A percentile compares a stretch with the other conserved stretches of the same genome.
Conservation (phyloP, 768 basidiomycete genomes). For the Russula dissimulans region DNA sequence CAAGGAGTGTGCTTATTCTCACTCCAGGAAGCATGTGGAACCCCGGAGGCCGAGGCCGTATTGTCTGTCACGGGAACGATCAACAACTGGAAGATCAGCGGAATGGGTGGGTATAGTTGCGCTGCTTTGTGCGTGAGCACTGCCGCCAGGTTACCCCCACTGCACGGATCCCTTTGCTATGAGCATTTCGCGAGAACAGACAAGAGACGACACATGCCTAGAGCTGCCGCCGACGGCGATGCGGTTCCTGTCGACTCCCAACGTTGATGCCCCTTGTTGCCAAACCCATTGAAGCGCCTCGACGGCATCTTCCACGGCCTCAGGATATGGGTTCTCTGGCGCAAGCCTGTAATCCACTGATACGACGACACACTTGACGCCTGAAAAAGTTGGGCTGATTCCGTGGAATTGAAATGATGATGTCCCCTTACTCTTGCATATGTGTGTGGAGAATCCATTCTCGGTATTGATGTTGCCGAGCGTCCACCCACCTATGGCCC, state of each 20-base stretch:
- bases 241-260: constrained; percentile 41
- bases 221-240: constrained; percentile 70
- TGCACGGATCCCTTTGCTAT: constrained; percentile 21
- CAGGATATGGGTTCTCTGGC: constrained; percentile 62
- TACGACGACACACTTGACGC: constrained; percentile 51
- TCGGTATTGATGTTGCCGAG: constrained; percentile 55
- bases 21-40: constrained; percentile 41
- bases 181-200: background rate
- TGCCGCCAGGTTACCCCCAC: constrained; percentile 64
- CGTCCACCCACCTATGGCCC: constrained; percentile 59
- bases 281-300: constrained; percentile 57
- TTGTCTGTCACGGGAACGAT: constrained; percentile 70
- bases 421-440: constrained; percentile 42
- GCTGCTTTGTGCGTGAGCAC: constrained; percentile 56
- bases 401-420: background rate
- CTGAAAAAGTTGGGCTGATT: constrained; percentile 25
- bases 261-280: constrained; percentile 35
- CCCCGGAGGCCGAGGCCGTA: constrained; percentile 39
- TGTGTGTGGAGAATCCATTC: constrained; percentile 50
- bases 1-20: constrained; percentile 50
- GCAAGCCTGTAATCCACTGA: constrained; percentile 66
- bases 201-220: constrained; percentile 33
- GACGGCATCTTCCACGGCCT: constrained; percentile 62
- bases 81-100: constrained; percentile 51
- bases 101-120: constrained; percentile 38